Conservation (phyloP, 345 rosid species). For the Citrus mangshanensis region DNA sequence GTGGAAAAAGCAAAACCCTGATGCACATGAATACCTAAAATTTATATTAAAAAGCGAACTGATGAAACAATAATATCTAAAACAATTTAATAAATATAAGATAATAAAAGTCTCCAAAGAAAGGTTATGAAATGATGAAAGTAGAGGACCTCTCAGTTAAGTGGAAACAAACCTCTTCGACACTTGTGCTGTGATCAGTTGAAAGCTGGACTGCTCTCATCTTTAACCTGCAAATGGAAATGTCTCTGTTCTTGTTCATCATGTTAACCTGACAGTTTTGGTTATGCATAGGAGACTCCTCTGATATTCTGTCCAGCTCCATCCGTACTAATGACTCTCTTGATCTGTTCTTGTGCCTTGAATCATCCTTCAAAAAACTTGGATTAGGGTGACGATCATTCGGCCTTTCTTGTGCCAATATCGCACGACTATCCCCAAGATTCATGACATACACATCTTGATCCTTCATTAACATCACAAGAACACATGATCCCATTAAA, state of each 20-base stretch:
- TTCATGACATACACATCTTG: slow-evolving; percentile 98
- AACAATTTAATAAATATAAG: not conserved
- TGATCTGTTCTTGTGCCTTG: slow-evolving; percentile 71
- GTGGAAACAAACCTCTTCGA: slow-evolving; percentile 60
- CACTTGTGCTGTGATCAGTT: slow-evolving; percentile 87
- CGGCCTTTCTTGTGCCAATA: slow-evolving; percentile 86
- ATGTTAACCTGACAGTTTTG: slow-evolving; percentile 63
- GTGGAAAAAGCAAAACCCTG: not conserved
- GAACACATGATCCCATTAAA: slow-evolving; percentile 93
- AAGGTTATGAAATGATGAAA: not conserved
- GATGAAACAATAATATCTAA: not conserved
- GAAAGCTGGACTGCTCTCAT: slow-evolving; percentile 97
- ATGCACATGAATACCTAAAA: not conserved
- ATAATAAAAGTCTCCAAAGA: not conserved
- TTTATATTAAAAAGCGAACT: not conserved
- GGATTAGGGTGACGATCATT: slow-evolving; percentile 73
- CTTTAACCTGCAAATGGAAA: slow-evolving; percentile 75
- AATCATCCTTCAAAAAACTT: slow-evolving; percentile 53
- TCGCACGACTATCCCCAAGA: slow-evolving; percentile 89
- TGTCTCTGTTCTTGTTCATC: slow-evolving; percentile 81
- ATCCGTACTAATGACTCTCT: slow-evolving; percentile 81
- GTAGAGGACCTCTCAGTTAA: slow-evolving; percentile 12
- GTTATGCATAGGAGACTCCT: slow-evolving; percentile 91
- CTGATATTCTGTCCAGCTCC: slow-evolving; percentile 97
- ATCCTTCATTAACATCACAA: slow-evolving; percentile 94